phyloP scores from a whole-genome alignment of 2,329 filamentous ascomycete species.

The Sporothrix sp. region DNA sequence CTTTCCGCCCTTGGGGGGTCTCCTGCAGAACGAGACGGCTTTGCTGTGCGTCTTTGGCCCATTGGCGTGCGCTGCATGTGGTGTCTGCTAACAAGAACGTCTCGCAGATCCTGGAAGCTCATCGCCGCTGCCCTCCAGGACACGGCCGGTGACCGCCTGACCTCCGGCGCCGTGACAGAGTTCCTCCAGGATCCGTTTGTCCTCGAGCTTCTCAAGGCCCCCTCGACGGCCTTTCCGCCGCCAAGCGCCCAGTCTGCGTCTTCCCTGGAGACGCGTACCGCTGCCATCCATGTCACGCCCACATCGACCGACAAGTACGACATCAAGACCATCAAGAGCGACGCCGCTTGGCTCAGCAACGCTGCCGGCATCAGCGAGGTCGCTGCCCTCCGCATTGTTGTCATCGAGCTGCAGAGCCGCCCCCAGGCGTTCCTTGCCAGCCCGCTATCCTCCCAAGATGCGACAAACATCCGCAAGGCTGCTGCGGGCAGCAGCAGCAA shows the following conservation, averaged over 20 bases:
- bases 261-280: conserved; percentile 73
- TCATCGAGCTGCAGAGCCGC: conserved; percentile 76
- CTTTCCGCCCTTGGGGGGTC: conserved; percentile 77
- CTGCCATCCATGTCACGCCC: conserved; percentile 73
- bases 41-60: conserved; percentile 69
- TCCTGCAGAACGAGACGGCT: conserved; percentile 68
- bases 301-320: conserved; percentile 58
- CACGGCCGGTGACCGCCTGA: conserved; percentile 44
- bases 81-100: no score
- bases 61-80: no score
- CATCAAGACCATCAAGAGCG: conserved; percentile 70
- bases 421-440: conserved; percentile 61
- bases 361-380: conserved; percentile 70
- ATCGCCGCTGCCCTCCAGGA: conserved; percentile 48
- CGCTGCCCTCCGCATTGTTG: conserved; percentile 66
- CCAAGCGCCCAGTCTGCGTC: conserved; percentile 55
- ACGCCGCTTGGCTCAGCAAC: conserved; percentile 77
- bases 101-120: conserved; percentile 51
- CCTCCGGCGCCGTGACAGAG: conserved; percentile 45
- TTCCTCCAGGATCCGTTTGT: conserved; percentile 66
- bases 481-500: conserved; percentile 44
- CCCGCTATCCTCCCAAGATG: conserved; percentile 68
- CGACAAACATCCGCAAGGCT: conserved; percentile 64
- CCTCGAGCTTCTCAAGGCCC: conserved; percentile 56
- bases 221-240: conserved; percentile 56